Conservation (phyloP, 2,329 filamentous ascomycete species). For the Xylaria arbuscula region DNA sequence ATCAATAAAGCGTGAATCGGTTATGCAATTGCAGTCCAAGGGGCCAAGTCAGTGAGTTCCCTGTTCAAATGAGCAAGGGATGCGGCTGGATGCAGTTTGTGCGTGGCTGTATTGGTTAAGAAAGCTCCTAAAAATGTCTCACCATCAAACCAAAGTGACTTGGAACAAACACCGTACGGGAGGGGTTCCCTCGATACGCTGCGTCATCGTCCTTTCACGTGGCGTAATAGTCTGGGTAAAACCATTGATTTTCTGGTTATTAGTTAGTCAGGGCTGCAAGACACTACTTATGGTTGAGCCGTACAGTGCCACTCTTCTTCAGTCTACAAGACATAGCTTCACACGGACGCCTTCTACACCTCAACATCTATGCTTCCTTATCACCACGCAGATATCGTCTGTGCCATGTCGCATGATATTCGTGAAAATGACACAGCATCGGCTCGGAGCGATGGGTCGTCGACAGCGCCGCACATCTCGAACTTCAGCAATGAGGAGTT, state of each 20-base stretch:
- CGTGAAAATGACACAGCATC: background rate
- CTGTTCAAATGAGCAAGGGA: background rate
- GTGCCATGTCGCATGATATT: background rate
- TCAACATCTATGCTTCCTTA: background rate
- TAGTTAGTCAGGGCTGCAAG: background rate
- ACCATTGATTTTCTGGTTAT: background rate
- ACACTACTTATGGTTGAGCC: background rate
- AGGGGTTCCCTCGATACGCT: background rate
- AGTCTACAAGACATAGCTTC: background rate
- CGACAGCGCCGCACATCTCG: background rate
- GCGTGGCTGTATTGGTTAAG: background rate
- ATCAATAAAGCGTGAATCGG: background rate
- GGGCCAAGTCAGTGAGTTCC: background rate
- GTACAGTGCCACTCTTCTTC: background rate
- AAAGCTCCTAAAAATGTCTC: background rate
- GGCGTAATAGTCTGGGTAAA: background rate
- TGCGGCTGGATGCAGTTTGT: background rate
- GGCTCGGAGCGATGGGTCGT: background rate
- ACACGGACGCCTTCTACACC: background rate
- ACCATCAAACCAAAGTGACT: background rate
- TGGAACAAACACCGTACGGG: background rate
- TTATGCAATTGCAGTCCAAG: background rate
- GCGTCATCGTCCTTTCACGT: background rate
- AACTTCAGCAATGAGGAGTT: constrained; percentile 12
- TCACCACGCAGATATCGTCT: background rate